Evolutionary conservation across 352 stramenopile genomes (phyloP).

Genomic region (Globisporangium megalacanthum): DNA sequence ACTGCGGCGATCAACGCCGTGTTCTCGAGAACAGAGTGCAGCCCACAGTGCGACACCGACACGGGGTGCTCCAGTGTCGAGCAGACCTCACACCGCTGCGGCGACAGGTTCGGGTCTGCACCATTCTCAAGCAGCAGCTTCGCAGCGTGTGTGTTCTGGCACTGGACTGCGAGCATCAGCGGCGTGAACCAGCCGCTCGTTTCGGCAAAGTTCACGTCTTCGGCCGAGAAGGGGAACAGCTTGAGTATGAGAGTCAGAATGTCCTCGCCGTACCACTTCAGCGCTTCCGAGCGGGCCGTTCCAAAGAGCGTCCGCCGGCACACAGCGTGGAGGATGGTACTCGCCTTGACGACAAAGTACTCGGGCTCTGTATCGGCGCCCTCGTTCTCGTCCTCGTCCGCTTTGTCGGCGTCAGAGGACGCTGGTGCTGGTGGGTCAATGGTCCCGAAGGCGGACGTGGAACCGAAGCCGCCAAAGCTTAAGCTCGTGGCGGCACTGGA

Average conservation of each 20-base stretch:
- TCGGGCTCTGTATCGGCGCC: background rate
- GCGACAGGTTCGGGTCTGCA: conserved; percentile 42
- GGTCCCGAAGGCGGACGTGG: too few species aligned
- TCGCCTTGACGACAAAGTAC: background rate
- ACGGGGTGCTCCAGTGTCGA: conserved; percentile 11
- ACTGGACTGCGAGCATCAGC: background rate
- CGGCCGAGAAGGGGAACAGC: conserved; percentile 3
- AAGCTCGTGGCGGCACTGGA: background rate
- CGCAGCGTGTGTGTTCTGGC: conserved; percentile 25
- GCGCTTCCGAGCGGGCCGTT: background rate
- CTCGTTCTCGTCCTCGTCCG: background rate
- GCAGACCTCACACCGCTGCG: conserved; percentile 29
- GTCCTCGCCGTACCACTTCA: conserved; percentile 9
- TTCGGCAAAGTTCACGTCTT: conserved; percentile 3
- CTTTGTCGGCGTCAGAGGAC: conserved; percentile 2
- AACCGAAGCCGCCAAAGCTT: too few species aligned
- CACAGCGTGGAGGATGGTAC: conserved; percentile 4
- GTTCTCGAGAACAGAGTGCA: conserved; percentile 1
- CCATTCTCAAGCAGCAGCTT: conserved; percentile 24
- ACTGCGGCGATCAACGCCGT: conserved; percentile 3
- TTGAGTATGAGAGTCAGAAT: conserved; percentile 7
- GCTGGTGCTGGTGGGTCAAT: background rate
- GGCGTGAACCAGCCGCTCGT: background rate
- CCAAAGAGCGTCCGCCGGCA: conserved; percentile 1
- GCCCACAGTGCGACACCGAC: conserved; percentile 3